Base-by-base conservation (phyloP, 352 stramenopile species). In the Phytophthora idaei region DNA sequence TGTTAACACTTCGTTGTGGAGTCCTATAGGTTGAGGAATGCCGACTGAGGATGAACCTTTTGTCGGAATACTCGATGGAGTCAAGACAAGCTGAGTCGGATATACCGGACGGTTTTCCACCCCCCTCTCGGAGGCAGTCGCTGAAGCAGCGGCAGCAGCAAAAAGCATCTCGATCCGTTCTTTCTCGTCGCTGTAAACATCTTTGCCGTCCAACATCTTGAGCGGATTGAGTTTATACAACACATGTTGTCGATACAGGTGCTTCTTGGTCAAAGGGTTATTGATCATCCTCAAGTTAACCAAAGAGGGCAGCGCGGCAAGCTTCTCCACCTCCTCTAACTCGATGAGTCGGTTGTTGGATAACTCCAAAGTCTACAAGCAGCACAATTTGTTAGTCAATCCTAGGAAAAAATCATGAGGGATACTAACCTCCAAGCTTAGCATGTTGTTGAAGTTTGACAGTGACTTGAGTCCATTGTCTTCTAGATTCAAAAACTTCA, bases 191-290 rank as follows among this genome's bases (percentile, higher is more conserved):
- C 71, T 68, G 6, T 80, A 83, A 12, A 95, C 73, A 17, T 96
- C 88, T 27, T 77, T 78, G 1, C 80, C 80, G 54, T 97, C 89
- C 2, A 97, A 55, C 11, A 47, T 77, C 48, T 78, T 70, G 5
- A 97, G 61, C 5, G 69, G 68, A 11, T 72, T 69, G 34, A 96
- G 76, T 36, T 82, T 81, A 62, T 77, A 85, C 32, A 96, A 27
- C 4, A 92, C 54, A 11, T 79, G 86, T 8, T 89, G 77, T 2
- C 89, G 87, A 61, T 94, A 96, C 55, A 95, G 60, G 41, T 95
- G 85, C 59, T 94, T 94, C 57, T 95, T 92, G 2, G 78, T 74
- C 32, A 96, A 28, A 3, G 89, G 84, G 39, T 96, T 96, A 67
- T 88, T 91, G 21, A 55, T 49, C 12, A 95, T 39, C 5, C 73